Conservation (phyloP, 345 rosid species). For the Boechera retrofracta region DNA sequence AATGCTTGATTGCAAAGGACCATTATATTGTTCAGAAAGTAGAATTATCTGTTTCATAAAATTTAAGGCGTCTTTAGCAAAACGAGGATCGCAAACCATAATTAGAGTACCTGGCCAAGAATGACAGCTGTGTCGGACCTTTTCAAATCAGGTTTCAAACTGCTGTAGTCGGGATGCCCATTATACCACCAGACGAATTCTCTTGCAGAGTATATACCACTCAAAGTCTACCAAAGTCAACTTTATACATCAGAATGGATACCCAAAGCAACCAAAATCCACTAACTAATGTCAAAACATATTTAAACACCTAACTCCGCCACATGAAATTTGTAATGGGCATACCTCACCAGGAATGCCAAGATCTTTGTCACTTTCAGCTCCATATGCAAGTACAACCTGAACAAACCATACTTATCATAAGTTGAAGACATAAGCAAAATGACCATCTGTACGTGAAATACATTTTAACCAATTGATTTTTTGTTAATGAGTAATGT, state of each 20-base stretch:
- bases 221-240: slow-evolving; percentile 54
- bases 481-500: background rate
- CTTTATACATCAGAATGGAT: slow-evolving; percentile 11
- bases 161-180: slow-evolving; percentile 82
- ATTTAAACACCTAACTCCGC: background rate
- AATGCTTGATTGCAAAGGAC: background rate
- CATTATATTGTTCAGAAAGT: background rate
- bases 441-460: background rate
- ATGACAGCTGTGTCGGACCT: slow-evolving; percentile 76
- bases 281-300: background rate
- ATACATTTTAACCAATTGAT: background rate
- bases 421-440: slow-evolving; percentile 15
- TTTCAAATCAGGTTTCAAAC: slow-evolving; percentile 72
- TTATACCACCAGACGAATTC: slow-evolving; percentile 99
- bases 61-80: background rate
- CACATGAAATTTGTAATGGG: slow-evolving; percentile 14
- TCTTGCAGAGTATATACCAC: slow-evolving; percentile 83
- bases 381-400: slow-evolving; percentile 98
- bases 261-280: no score
- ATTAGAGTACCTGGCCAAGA: slow-evolving; percentile 73
- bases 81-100: slow-evolving; percentile 9
- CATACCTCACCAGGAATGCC: slow-evolving; percentile 89
- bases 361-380: slow-evolving; percentile 89
- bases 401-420: slow-evolving; percentile 40
- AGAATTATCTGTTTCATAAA: slow-evolving; percentile 11